Conservation (phyloP, 257 asterid genomes). For the Schizonepeta tenuifolia region DNA sequence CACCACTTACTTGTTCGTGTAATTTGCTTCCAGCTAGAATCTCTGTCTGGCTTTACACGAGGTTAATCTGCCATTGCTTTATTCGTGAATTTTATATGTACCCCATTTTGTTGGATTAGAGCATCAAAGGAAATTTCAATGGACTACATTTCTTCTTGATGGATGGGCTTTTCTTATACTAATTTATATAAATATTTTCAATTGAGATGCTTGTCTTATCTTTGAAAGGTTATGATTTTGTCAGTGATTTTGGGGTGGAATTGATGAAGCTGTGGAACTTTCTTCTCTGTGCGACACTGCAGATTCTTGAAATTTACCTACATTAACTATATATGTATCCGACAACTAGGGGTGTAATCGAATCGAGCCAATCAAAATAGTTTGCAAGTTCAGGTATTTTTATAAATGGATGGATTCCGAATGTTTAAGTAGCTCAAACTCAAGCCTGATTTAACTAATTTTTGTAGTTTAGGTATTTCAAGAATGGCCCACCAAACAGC, state of each 20-base stretch:
- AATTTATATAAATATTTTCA: background rate
- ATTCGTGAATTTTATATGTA: background rate
- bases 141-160: background rate
- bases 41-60: background rate
- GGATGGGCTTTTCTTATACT: background rate
- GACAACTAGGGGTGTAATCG: too few relatives aligned
- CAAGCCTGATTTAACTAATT: too few relatives aligned
- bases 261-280: background rate
- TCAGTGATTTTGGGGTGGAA: background rate
- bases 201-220: background rate
- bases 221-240: background rate
- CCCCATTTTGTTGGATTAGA: constrained; percentile 13
- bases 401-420: too few relatives aligned
- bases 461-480: too few relatives aligned
- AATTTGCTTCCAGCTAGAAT: constrained; percentile 16
- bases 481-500: too few relatives aligned
- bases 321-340: background rate
- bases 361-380: too few relatives aligned
- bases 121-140: background rate
- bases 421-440: too few relatives aligned
- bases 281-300: background rate
- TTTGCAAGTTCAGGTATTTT: too few relatives aligned
- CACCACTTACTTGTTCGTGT: constrained; percentile 47
- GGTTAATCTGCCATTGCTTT: background rate
- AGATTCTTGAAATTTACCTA: background rate